A percentile compares a stretch with the other conserved stretches of the same genome.
Evolutionary conservation across 768 basidiomycete genomes (phyloP).

Genomic region (Mycena sanguinolenta): DNA sequence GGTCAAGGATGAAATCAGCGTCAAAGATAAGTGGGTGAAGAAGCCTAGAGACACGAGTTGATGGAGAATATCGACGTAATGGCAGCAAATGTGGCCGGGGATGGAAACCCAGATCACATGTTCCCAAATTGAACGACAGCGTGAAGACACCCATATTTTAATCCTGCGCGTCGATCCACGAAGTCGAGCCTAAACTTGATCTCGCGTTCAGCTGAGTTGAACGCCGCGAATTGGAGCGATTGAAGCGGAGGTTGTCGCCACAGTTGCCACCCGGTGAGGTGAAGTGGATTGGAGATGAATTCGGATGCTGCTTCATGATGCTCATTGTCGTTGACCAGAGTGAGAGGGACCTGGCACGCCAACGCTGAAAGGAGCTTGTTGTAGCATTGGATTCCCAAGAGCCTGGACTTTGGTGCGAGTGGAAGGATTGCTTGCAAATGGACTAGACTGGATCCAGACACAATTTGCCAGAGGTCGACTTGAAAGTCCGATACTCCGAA

Average conservation of each 20-base stretch:
- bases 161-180: conserved; percentile 12
- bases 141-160: conserved; percentile 13
- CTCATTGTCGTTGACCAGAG: background rate
- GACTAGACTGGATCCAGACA: background rate
- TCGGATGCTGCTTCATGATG: no score
- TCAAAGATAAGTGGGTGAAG: conserved; percentile 27
- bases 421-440: background rate
- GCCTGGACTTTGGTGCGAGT: conserved; percentile 2
- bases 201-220: background rate
- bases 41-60: conserved; percentile 34
- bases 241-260: background rate
- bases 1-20: conserved; percentile 30
- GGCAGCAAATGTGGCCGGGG: conserved; percentile 17
- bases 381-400: background rate
- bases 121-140: conserved; percentile 2
- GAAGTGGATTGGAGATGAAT: background rate
- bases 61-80: conserved; percentile 28
- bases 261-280: background rate
- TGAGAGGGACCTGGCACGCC: background rate
- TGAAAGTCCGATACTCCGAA: no score
- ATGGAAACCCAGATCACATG: conserved; percentile 24
- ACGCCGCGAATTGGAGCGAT: background rate
- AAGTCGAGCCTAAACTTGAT: background rate
- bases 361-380: background rate
- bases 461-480: background rate